A percentile compares a stretch with the other conserved stretches of the same genome.
Conservation (phyloP, 108 stramenopile species). For the Bacterosira constricta region DNA sequence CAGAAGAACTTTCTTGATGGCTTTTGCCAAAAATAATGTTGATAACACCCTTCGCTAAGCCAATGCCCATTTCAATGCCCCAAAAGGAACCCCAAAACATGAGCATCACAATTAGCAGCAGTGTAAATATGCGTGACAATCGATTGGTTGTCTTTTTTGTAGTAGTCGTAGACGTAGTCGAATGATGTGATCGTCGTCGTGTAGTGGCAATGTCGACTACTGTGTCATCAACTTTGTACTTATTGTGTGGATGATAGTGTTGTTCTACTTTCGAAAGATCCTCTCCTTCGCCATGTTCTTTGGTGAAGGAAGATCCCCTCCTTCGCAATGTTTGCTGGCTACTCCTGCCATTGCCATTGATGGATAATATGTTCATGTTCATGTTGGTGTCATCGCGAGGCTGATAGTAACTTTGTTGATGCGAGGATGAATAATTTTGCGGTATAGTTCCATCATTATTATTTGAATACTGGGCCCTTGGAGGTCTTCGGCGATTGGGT, state of each 20-base stretch:
- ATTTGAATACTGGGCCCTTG: not conserved
- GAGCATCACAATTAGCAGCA: not conserved
- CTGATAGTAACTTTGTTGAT: not conserved
- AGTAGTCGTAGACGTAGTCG: not conserved
- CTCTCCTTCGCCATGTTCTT: too few relatives aligned
- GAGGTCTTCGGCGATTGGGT: too few relatives aligned
- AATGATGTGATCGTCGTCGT: not conserved
- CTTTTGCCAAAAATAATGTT: not conserved
- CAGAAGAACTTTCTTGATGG: not conserved
- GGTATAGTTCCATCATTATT: not conserved
- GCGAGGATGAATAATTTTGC: not conserved
- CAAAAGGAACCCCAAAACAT: conserved; percentile 1
- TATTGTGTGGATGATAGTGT: too few relatives aligned
- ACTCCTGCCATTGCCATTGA: not conserved
- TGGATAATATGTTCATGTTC: not conserved
- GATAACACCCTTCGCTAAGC: not conserved
- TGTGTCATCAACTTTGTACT: too few relatives aligned
- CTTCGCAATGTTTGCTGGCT: not conserved
- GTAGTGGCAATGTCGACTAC: too few relatives aligned
- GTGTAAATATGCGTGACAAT: not conserved
- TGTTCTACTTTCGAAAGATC: too few relatives aligned
- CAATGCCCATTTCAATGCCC: conserved; percentile 14
- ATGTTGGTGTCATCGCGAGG: not conserved
- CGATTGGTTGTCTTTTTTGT: not conserved
- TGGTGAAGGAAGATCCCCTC: not conserved